Percentiles rank a stretch among this genome's conserved stretches.
Evolutionary conservation across 2,329 filamentous ascomycete species (phyloP).

Genomic region (Pestalotiopsis sp.): DNA sequence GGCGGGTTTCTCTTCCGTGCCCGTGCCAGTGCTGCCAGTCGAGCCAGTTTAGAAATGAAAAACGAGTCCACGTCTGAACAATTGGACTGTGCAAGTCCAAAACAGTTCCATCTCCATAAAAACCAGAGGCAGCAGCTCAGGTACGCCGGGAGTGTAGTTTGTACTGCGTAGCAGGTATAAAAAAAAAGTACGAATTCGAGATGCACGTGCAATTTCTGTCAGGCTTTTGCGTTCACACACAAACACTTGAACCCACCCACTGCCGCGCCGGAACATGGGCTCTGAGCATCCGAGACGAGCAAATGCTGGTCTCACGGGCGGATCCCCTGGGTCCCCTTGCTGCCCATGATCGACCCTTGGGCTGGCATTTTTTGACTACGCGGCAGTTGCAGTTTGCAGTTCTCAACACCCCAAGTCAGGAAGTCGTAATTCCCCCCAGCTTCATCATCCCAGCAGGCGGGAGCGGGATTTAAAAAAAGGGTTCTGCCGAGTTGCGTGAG

Average conservation of each 20-base stretch:
- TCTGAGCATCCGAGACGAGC: background rate
- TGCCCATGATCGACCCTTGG: background rate
- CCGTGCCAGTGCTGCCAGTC: background rate
- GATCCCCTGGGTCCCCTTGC: background rate
- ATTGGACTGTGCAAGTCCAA: background rate
- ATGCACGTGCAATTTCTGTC: background rate
- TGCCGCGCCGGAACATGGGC: background rate
- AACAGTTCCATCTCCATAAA: background rate
- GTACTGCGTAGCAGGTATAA: background rate
- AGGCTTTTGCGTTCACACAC: background rate
- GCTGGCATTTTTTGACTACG: background rate
- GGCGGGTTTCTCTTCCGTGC: background rate
- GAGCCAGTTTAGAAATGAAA: background rate
- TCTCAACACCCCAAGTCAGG: background rate
- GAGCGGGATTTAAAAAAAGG: background rate
- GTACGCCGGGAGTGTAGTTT: background rate
- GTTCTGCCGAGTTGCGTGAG: background rate
- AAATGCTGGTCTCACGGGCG: background rate
- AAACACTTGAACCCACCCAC: background rate
- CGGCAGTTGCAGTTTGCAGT: background rate
- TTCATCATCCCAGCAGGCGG: background rate
- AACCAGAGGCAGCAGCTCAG: background rate
- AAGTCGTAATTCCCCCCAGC: background rate
- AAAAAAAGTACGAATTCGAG: background rate
- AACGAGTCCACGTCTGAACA: background rate